Evolutionary conservation across 306 rosid genomes (phyloP).

Genomic region (Trichosanthes truncata): DNA sequence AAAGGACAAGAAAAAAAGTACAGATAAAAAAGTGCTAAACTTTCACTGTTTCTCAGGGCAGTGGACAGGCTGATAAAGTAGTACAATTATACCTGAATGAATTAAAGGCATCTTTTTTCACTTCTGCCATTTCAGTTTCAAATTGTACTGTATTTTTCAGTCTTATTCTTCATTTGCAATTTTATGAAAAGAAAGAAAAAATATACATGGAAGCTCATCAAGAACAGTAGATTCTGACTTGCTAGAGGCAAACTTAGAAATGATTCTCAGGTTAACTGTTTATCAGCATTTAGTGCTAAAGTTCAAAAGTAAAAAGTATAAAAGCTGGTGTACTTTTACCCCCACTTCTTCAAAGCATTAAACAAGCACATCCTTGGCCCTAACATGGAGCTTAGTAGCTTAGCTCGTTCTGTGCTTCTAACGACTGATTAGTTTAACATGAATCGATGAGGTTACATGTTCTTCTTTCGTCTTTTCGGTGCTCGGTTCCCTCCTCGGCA

Average conservation of each 20-base stretch:
- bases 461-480: not conserved
- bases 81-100: not conserved
- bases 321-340: not conserved
- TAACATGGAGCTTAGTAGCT: not conserved
- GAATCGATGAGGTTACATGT: not conserved
- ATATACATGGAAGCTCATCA: not conserved
- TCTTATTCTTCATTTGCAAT: not conserved
- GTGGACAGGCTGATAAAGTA: not conserved
- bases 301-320: not conserved
- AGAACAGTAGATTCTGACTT: slow-evolving; percentile 10
- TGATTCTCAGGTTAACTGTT: not conserved
- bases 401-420: not conserved
- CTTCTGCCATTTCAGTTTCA: slow-evolving; percentile 7
- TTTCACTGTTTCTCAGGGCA: not conserved
- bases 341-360: not conserved
- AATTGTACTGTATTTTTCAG: not conserved
- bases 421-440: not conserved
- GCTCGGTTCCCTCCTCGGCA: not conserved
- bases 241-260: not conserved
- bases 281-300: not conserved
- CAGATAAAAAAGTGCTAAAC: not conserved
- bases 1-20: not conserved
- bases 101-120: not conserved
- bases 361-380: not conserved
- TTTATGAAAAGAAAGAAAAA: not conserved